Base-by-base conservation (phyloP, 2,329 filamentous ascomycete genomes). In the Colletotrichum sp. region DNA sequence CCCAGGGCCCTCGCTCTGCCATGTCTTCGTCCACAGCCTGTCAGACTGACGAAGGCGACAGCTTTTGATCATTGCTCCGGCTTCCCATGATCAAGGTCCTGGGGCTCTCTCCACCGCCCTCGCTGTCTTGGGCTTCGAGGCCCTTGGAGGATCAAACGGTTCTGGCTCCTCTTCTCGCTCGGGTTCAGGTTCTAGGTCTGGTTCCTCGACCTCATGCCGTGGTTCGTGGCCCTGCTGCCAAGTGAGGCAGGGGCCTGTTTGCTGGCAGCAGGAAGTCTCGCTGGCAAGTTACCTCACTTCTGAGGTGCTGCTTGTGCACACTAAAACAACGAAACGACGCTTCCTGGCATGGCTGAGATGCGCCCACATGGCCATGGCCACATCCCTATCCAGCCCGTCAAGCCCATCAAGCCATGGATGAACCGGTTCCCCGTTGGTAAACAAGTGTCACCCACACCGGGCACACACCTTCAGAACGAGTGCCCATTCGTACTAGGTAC, bases 371-470 rank as follows among this genome's bases (percentile, higher is more conserved):
- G 66, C 73, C 62, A 26, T 72, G 52, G 67, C 57, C 39, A 24
- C 44, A 55, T 67, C 49, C 16, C 26, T 52, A 62, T 69, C 52
- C 64, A 68, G 44, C 6, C 44, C 44, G 44, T 52, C 44, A 2
- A 52, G 44, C 59, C 69, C 32, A 26, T 12, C 34, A 16, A 55
- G 64, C 65, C 71, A 39, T 70, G 60, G 59, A 69, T 34, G 16
- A 64, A 63, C 30, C 36, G 66, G 24, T 21, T 28, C 62, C 55
- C 66, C 44, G 52, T 36, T 73, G 59, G 59, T 67, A 70, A 75
- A 77, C 75, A 71, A 77, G 39, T 77, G 75, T 71, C 60, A 70
- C 75, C 74, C n/a, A 36, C 69, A 44, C 70, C 36, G 24, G 24
- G 12, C 62, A 39, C 59, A 71, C 71, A 67, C 52, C 55, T 21